phyloP scores from a whole-genome alignment of 768 basidiomycete genomes.

The Termitomyces titanicus region DNA sequence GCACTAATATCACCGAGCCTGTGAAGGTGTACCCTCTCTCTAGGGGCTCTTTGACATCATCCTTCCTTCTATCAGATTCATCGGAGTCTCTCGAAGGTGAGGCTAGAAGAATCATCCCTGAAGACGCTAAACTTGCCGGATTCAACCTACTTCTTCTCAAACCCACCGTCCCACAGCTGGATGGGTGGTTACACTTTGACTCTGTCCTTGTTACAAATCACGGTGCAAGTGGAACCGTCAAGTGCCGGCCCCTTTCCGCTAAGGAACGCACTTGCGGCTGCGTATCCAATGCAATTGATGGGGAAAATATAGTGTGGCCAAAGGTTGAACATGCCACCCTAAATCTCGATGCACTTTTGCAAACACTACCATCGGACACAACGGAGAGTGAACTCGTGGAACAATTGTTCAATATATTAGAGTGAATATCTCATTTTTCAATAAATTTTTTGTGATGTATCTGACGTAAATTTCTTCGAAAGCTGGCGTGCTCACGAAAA shows the following conservation, averaged over 20 bases:
- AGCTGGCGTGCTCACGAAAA: slow-evolving; percentile 46
- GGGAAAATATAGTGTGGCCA: slow-evolving; percentile 61
- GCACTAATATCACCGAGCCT: slow-evolving; percentile 86
- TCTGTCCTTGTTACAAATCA: slow-evolving; percentile 62
- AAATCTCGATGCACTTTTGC: slow-evolving; percentile 42
- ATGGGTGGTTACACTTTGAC: slow-evolving; percentile 41
- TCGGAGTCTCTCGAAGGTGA: slow-evolving; percentile 45
- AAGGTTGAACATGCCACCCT: slow-evolving; percentile 63
- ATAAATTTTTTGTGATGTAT: slow-evolving; percentile 15
- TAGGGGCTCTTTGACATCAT: slow-evolving; percentile 64
- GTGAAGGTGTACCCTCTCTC: slow-evolving; percentile 45
- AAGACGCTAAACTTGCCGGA: slow-evolving; percentile 61
- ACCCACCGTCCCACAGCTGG: slow-evolving; percentile 27
- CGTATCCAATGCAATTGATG: slow-evolving; percentile 76
- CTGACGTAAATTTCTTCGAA: slow-evolving; percentile 28
- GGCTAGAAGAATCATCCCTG: slow-evolving; percentile 40
- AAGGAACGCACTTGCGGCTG: slow-evolving; percentile 52
- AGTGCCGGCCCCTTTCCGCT: slow-evolving; percentile 46
- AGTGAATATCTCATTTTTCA: slow-evolving; percentile 45
- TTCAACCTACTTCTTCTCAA: slow-evolving; percentile 77
- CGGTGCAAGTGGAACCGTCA: slow-evolving; percentile 62
- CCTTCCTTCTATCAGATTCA: slow-evolving; percentile 59
- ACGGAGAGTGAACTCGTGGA: slow-evolving; percentile 54
- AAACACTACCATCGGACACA: slow-evolving; percentile 28
- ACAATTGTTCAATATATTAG: slow-evolving; percentile 60